Evolutionary conservation across 2,329 filamentous ascomycete genomes (phyloP), one percentile per base, ranked within the genome.

Genomic region (Cercospora beticola): DNA sequence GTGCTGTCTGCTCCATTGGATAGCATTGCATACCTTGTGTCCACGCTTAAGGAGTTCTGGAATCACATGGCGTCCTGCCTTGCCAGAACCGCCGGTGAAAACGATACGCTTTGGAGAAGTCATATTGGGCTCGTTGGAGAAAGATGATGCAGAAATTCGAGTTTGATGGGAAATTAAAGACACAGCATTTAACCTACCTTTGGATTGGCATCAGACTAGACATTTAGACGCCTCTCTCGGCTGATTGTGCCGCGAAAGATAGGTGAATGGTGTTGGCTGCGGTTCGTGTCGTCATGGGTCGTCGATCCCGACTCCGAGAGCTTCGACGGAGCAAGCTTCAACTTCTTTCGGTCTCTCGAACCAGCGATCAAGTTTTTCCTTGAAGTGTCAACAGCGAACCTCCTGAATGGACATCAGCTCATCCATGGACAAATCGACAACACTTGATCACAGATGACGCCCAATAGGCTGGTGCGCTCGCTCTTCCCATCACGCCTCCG

Each of bases 51-150:
- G 76, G 18, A 88, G 81, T 40, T 86, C 82, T 16, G 82, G 81
- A 61, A 88, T 86, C n/a, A 83, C 82, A 77, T 86, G 82, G 58
- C 85, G 81, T 8, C 86, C 86, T 18, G 85, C 86, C 77, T 86
- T 85, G 61, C 86, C 86, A 67, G 82, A 84, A 68, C 86, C 86
- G 30, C 86, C 86, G 0, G 86, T 87, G 71, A 87, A 83, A 59
- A 87, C 82, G 57, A 84, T 81, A 14, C 82, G 77, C 71, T 82
- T 83, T 61, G 30, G 33, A 31, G 62, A 46, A 10, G 62, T 49
- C 65, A 67, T 67, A 21, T n/a, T 67, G 26, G 26, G 40, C 9
- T 49, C 7, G n/a, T n/a, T 28, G 18, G 23, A 9, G 36, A 18
- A 52, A 18, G 43, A 58, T 4, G 28, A 16, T 1, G 23, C 5